A percentile compares a stretch with the other conserved stretches of the same genome.
phyloP scores from a whole-genome alignment of 441 rosid species.

The Jatropha multifida region DNA sequence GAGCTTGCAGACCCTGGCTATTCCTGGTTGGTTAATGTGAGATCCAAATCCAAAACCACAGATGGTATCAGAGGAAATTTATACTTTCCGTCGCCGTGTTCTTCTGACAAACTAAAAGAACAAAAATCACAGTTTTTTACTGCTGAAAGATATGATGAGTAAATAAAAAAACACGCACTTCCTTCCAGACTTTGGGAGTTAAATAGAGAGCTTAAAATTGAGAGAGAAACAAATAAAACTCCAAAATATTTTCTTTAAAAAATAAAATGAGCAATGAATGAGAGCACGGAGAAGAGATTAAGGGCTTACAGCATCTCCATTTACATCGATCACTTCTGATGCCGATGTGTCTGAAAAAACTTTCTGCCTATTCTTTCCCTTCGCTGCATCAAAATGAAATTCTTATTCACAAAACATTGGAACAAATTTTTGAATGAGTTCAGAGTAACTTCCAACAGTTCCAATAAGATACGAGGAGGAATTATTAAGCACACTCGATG shows the following conservation, averaged over 20 bases:
- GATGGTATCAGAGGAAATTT: neutral
- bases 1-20: neutral
- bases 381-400: constrained; percentile 29
- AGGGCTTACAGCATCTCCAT: constrained; percentile 37
- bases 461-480: neutral
- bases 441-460: neutral
- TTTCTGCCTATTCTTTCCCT: constrained; percentile 33
- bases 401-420: neutral
- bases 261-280: neutral
- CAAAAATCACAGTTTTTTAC: neutral
- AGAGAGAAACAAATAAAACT: neutral
- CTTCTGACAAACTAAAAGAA: constrained; percentile 33
- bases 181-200: too few species aligned
- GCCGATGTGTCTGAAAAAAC: constrained; percentile 22
- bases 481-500: neutral
- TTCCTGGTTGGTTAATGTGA: too few species aligned
- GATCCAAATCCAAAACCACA: neutral
- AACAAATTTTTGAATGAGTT: neutral
- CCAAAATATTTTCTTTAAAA: neutral
- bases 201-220: neutral
- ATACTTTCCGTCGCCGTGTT: constrained; percentile 31
- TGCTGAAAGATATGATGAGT: neutral
- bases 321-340: constrained; percentile 30
- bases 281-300: neutral
- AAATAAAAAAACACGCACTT: neutral